phyloP scores from a whole-genome alignment of 2,329 filamentous ascomycete species.

The Diaporthe nobilis region DNA sequence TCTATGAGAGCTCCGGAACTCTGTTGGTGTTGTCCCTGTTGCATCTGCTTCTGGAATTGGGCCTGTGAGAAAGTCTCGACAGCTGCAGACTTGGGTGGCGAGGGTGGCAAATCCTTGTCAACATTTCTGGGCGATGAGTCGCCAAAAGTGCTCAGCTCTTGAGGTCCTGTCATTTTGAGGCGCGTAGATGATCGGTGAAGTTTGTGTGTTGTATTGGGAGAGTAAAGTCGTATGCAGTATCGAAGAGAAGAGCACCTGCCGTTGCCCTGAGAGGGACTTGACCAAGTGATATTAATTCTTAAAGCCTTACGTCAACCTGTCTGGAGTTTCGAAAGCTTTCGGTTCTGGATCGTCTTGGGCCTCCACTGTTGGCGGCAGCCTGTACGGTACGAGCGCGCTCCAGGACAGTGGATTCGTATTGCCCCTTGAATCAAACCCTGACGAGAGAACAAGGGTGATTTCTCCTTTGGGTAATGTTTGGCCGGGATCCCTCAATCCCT shows the following conservation, averaged over 20 bases:
- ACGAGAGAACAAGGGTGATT: conserved; percentile 3
- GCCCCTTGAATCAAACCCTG: conserved; percentile 34
- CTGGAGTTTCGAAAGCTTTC: conserved; percentile 14
- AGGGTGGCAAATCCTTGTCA: conserved; percentile 40
- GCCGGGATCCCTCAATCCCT: conserved; percentile 33
- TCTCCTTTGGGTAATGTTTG: conserved; percentile 9
- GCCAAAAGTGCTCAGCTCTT: conserved; percentile 5
- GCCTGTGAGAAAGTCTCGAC: conserved; percentile 36
- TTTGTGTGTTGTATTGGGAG: neutral
- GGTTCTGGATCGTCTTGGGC: conserved; percentile 25
- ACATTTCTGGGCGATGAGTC: conserved; percentile 26
- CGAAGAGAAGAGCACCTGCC: neutral
- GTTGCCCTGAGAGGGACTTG: conserved; percentile 1
- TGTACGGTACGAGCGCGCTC: conserved; percentile 26
- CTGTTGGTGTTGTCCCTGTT: conserved; percentile 9
- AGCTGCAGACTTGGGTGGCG: conserved; percentile 38
- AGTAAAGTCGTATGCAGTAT: neutral
- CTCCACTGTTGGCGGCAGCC: conserved; percentile 29
- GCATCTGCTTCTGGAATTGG: conserved; percentile 33
- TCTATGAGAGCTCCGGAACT: conserved; percentile 67
- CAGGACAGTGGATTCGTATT: conserved; percentile 26
- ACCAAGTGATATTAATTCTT: conserved; percentile 1
- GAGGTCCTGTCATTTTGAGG: conserved; percentile 27
- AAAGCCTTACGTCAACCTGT: conserved; percentile 34
- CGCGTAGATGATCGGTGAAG: neutral